Percentiles rank a stretch among this genome's conserved stretches.
Conservation (phyloP, 495 filamentous ascomycete species). For the Penicillium waksmanii region DNA sequence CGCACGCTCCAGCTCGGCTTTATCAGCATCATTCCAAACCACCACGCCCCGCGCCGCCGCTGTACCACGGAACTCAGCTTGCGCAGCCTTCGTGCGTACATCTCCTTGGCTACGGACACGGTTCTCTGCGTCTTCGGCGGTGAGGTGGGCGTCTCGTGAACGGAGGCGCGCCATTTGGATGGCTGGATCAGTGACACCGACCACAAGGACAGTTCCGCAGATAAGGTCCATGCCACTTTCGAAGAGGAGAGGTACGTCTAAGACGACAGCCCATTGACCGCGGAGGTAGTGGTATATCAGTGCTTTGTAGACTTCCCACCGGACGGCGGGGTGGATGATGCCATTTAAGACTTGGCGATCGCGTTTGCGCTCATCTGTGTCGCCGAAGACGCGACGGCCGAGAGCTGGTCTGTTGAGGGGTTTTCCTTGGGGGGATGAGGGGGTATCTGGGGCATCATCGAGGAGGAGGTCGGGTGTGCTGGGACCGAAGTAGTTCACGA, state of each 20-base stretch:
- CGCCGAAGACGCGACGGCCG: conserved; percentile 83
- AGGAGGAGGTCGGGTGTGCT: conserved; percentile 84
- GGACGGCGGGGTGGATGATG: conserved; percentile 91
- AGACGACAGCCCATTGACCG: conserved; percentile 84
- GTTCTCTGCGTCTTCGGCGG: conserved; percentile 76
- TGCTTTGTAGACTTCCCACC: conserved; percentile 71
- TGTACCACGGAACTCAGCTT: conserved; percentile 65
- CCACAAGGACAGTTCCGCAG: conserved; percentile 82
- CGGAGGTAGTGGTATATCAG: conserved; percentile 66
- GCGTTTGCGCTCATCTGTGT: conserved; percentile 59
- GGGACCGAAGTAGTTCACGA: conserved; percentile 76
- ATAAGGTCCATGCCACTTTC: conserved; percentile 81
- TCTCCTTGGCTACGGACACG: conserved; percentile 83
- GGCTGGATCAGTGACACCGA: conserved; percentile 72
- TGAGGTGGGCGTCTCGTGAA: conserved; percentile 71
- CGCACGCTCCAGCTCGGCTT: conserved; percentile 65
- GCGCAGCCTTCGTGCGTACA: conserved; percentile 76
- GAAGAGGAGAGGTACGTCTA: conserved; percentile 91
- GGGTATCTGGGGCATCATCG: conserved; percentile 23
- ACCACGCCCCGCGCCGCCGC: conserved; percentile 66
- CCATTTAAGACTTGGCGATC: conserved; percentile 77
- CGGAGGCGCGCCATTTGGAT: conserved; percentile 80
- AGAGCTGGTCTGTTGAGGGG: conserved; percentile 86
- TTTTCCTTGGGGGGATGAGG: conserved; percentile 53
- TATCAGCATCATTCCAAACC: conserved; percentile 83